Conservation (phyloP, 148 eudicot species). For the Rhododendron vialii region DNA sequence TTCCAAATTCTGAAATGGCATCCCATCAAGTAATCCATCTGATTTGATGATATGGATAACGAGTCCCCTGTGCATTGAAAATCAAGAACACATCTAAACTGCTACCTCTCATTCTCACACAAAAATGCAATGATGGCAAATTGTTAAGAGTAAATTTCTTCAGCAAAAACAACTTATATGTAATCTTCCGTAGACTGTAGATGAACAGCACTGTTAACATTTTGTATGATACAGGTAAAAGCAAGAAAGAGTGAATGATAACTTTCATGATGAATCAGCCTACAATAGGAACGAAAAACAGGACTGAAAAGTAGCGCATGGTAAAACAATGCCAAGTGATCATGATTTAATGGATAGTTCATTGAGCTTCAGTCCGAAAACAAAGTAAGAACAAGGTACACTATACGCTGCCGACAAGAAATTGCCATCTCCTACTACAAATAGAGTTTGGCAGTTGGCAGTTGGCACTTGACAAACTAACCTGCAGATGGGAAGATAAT, state of each 20-base stretch:
- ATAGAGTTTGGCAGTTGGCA: slow-evolving; percentile 1
- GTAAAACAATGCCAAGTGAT: neutral
- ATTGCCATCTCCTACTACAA: neutral
- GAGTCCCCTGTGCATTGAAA: neutral
- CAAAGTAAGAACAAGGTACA: neutral
- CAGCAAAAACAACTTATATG: neutral
- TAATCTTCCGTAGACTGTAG: neutral
- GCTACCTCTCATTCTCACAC: neutral
- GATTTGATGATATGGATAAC: neutral
- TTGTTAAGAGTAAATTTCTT: no score
- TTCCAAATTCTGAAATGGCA: neutral
- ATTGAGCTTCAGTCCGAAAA: neutral
- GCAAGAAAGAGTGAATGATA: neutral
- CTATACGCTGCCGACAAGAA: neutral
- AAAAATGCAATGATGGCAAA: no score
- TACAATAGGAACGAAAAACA: neutral
- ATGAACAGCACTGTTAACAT: neutral
- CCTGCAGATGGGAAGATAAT: neutral
- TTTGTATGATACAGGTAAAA: neutral
- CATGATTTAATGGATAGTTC: neutral
- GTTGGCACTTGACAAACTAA: slow-evolving; percentile 7
- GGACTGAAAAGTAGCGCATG: neutral
- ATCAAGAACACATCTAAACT: neutral
- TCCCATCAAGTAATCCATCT: neutral
- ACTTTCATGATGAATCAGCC: neutral